A percentile compares a stretch with the other conserved stretches of the same genome.
Conservation (phyloP, 1,284 basidiomycete species). For the Sanghuangporus sanghuang region DNA sequence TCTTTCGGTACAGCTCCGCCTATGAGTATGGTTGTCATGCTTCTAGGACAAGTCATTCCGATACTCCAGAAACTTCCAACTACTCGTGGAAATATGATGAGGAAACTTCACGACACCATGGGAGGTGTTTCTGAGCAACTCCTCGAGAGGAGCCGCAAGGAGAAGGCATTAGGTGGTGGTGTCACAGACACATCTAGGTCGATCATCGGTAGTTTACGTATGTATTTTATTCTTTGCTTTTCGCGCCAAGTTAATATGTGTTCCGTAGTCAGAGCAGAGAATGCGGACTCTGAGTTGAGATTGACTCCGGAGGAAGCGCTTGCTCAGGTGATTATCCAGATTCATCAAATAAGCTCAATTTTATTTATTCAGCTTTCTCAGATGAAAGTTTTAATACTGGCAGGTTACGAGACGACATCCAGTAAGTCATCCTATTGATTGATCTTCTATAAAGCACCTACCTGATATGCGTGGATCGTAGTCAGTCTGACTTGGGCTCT, state of each 20-base stretch:
- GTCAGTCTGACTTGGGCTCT: constrained; percentile 28
- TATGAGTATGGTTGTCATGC: constrained; percentile 29
- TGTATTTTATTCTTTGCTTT: constrained; percentile 19
- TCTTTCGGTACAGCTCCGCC: constrained; percentile 29
- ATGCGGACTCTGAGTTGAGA: constrained; percentile 32
- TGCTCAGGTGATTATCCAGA: constrained; percentile 38
- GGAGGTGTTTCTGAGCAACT: constrained; percentile 42
- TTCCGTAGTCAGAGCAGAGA: constrained; percentile 47
- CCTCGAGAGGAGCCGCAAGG: constrained; percentile 37
- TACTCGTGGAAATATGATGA: constrained; percentile 29
- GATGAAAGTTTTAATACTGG: constrained; percentile 36
- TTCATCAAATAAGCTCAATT: background rate
- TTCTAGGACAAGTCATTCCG: constrained; percentile 41
- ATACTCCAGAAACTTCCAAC: constrained; percentile 40
- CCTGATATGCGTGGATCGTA: background rate
- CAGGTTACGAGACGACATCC: constrained; percentile 40
- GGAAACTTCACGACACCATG: constrained; percentile 36
- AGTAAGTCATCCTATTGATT: constrained; percentile 24
- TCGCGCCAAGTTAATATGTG: background rate
- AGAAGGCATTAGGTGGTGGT: constrained; percentile 34
- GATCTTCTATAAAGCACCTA: background rate
- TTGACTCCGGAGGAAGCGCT: constrained; percentile 68
- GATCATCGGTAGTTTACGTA: constrained; percentile 50
- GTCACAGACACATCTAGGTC: constrained; percentile 38
- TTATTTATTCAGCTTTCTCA: constrained; percentile 9